Base-by-base conservation (phyloP, 2,329 filamentous ascomycete genomes). In the Aquanectria penicillioides region DNA sequence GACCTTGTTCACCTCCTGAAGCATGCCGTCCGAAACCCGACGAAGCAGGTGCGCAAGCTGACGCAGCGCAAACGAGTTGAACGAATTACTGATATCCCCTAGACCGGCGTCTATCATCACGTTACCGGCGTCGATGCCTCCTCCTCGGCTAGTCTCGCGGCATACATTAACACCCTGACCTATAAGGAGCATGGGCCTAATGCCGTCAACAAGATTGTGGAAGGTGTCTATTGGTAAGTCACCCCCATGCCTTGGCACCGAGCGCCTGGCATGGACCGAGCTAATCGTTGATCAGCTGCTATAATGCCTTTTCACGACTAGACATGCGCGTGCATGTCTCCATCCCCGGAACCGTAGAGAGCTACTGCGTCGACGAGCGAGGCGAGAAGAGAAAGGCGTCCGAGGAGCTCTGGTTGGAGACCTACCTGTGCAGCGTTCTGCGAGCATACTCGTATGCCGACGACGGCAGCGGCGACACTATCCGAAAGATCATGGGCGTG, bases 241-340 rank as follows among this genome's bases (percentile, higher is more conserved):
- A 23, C 18, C 37, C n/a, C n/a, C n/a, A n/a, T 46, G 31, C 15
- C 20, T 34, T 33, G 7, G 29, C 13, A 9, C 20, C 15, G 11
- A 28, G 22, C 10, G 28, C 17, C 23, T 15, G 6, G 13, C 15
- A 10, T 10, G 10, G 7, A 11, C 87, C 6, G 15, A 46, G 64
- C 66, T 65, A 37, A 69, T 47, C 12, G 10, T 11, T 7, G 8
- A 57, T 9, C 18, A 85, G 82, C 79, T 99, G 95, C 79, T 99
- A 99, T 84, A 99, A 99, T 92, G 95, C 95, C 65, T 97, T 99
- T 77, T 98, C 95, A 5, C 88, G 96, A 64, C 85, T 98, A 50
- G 95, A 99, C 73, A 99, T 99, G 95, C 93, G 95, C 61, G 94
- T 99, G 11, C 94, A 98, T 73, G 94, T 99, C 59, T 94, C 94